Percentiles rank a stretch among this genome's conserved stretches.
Conservation (phyloP, 192 early-diverging fungal genomes). For the Podila clonocystis region DNA sequence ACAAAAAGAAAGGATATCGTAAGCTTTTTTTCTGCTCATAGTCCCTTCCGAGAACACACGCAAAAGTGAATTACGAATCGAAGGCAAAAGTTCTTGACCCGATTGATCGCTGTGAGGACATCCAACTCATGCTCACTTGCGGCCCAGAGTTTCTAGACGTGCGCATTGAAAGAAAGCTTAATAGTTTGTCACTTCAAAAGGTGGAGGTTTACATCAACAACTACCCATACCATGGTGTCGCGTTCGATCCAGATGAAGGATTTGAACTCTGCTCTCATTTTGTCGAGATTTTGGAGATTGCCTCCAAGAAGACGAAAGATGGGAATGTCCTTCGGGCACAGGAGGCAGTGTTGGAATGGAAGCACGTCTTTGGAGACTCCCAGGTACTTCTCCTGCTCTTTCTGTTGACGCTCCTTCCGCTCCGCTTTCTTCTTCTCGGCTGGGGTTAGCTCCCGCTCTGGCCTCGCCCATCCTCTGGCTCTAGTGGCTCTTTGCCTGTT, state of each 20-base stretch:
- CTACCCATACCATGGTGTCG: neutral
- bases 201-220: neutral
- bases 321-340: slow-evolving; percentile 21
- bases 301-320: slow-evolving; percentile 15
- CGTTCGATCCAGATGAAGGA: slow-evolving; percentile 42
- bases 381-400: slow-evolving; percentile 19
- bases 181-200: no score
- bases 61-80: slow-evolving; percentile 15
- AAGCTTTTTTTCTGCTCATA: neutral
- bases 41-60: no score
- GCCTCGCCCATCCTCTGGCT: slow-evolving; percentile 36
- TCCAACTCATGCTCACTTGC: slow-evolving; percentile 12
- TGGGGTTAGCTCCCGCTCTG: slow-evolving; percentile 31
- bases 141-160: slow-evolving; percentile 12
- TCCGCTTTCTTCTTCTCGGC: slow-evolving; percentile 29
- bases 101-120: slow-evolving; percentile 11
- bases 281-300: slow-evolving; percentile 13
- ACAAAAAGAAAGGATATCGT: neutral
- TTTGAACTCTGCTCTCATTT: slow-evolving; percentile 19
- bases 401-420: neutral
- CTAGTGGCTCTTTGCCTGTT: slow-evolving; percentile 13
- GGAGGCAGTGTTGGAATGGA: slow-evolving; percentile 16
- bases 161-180: no score
- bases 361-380: slow-evolving; percentile 2
- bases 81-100: slow-evolving; percentile 33